phyloP scores from a whole-genome alignment of 352 stramenopile species.

The Pilasporangium apinafurcum region DNA sequence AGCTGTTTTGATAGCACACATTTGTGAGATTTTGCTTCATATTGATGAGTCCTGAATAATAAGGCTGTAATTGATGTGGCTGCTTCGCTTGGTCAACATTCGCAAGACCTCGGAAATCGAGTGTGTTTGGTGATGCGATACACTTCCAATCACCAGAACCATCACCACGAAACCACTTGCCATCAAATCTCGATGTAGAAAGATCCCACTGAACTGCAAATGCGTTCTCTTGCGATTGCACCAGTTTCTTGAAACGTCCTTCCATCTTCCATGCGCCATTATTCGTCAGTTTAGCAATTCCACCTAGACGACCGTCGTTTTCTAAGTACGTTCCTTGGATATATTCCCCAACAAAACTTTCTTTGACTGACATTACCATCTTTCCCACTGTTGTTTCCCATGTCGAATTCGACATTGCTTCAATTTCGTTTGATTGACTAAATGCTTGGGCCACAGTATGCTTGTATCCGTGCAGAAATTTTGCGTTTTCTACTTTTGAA shows the following conservation, averaged over 20 bases:
- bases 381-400: slow-evolving; percentile 75
- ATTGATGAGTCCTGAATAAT: slow-evolving; percentile 82
- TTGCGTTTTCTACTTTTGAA: slow-evolving; percentile 29
- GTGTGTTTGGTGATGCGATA: slow-evolving; percentile 30
- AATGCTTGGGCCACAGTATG: slow-evolving; percentile 28
- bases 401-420: slow-evolving; percentile 19
- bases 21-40: slow-evolving; percentile 89
- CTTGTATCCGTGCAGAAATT: slow-evolving; percentile 46
- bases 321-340: slow-evolving; percentile 70
- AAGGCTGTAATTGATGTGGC: slow-evolving; percentile 41
- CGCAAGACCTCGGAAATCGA: slow-evolving; percentile 64
- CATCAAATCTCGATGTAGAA: slow-evolving; percentile 51
- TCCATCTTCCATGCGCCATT: slow-evolving; percentile 64
- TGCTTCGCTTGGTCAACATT: slow-evolving; percentile 27
- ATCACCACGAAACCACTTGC: slow-evolving; percentile 83
- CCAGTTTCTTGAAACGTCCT: slow-evolving; percentile 61
- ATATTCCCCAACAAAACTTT: slow-evolving; percentile 52
- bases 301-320: slow-evolving; percentile 58
- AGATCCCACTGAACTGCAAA: slow-evolving; percentile 61
- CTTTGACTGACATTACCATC: slow-evolving; percentile 34
- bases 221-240: slow-evolving; percentile 66
- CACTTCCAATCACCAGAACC: slow-evolving; percentile 80
- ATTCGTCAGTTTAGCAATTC: slow-evolving; percentile 36
- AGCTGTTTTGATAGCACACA: slow-evolving; percentile 89
- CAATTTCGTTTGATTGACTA: slow-evolving; percentile 18